phyloP scores from a whole-genome alignment of 2,329 filamentous ascomycete species.

The Arthrobotrys iridis region DNA sequence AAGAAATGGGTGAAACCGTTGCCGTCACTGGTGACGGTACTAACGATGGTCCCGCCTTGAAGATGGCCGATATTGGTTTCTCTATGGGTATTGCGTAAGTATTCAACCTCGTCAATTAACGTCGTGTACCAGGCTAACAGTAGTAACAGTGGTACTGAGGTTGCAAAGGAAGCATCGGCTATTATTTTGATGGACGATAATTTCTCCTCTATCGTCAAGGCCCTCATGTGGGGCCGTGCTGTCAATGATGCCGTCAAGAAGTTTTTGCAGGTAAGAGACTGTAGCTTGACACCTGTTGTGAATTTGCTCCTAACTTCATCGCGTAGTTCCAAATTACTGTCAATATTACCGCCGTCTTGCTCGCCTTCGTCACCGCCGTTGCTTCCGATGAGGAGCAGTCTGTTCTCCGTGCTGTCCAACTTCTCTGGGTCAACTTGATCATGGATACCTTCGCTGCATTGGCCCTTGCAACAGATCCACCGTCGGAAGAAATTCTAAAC shows the following conservation, averaged over 20 bases:
- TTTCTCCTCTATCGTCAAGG: slow-evolving; percentile 73
- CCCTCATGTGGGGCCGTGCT: slow-evolving; percentile 74
- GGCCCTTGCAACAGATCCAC: slow-evolving; percentile 72
- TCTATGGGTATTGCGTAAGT: slow-evolving; percentile 71
- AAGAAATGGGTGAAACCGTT: slow-evolving; percentile 61
- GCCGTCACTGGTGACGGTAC: slow-evolving; percentile 74
- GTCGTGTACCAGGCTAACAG: slow-evolving; percentile 6
- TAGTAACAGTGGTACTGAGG: slow-evolving; percentile 67
- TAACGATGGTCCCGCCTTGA: slow-evolving; percentile 73
- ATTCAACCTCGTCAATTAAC: neutral
- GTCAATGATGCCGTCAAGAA: slow-evolving; percentile 76
- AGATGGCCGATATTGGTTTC: slow-evolving; percentile 74
- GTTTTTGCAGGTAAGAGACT: slow-evolving; percentile 67
- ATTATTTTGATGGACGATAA: slow-evolving; percentile 76
- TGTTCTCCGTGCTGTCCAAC: slow-evolving; percentile 73
- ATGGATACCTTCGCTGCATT: slow-evolving; percentile 76
- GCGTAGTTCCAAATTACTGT: slow-evolving; percentile 73
- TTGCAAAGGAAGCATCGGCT: slow-evolving; percentile 75
- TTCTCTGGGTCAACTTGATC: slow-evolving; percentile 76
- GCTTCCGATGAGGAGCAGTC: slow-evolving; percentile 68
- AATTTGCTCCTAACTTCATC: slow-evolving; percentile 55
- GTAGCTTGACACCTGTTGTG: neutral
- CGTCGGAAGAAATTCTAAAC: slow-evolving; percentile 68
- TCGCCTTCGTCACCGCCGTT: slow-evolving; percentile 73
- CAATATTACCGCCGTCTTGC: slow-evolving; percentile 74